These are phyloP conservation scores for Termitomyces sp. DNA, from an alignment of 768 basidiomycete genomes.

Conservation along the genomic window DNA sequence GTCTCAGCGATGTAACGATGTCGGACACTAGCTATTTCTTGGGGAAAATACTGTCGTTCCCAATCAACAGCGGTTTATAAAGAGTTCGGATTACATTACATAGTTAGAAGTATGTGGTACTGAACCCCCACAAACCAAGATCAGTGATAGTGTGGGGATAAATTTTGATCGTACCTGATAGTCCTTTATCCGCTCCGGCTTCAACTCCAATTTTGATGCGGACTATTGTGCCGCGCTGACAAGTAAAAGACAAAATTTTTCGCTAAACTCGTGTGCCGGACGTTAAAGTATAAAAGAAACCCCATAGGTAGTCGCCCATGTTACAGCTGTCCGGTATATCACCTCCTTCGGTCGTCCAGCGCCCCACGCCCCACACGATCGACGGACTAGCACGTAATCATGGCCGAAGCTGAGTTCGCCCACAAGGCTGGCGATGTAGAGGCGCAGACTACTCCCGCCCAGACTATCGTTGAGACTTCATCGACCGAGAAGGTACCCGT, in stretches of 20 bases:
- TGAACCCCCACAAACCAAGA: not conserved
- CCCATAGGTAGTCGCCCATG: not conserved
- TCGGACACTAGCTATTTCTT: too few species aligned
- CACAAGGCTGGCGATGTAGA: not conserved
- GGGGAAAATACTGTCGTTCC: too few species aligned
- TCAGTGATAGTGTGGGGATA: not conserved
- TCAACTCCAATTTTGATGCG: not conserved
- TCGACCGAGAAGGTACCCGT: constrained; percentile 16
- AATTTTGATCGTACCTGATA: not conserved
- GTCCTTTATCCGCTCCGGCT: not conserved
- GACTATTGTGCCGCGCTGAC: not conserved
- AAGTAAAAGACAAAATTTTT: not conserved
- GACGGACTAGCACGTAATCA: not conserved
- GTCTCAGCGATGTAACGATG: too few species aligned
- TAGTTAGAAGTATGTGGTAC: too few species aligned
- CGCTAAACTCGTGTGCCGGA: not conserved
- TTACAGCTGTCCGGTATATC: not conserved
- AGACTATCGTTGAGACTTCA: constrained; percentile 5
- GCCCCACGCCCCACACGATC: too few species aligned
- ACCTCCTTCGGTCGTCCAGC: not conserved
- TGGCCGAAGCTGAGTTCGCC: not conserved
- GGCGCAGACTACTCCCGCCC: not conserved
- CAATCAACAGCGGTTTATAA: too few species aligned
- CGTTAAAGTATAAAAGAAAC: not conserved
- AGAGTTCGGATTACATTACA: too few species aligned